Percentiles rank a stretch among this genome's conserved stretches.
Evolutionary conservation across 2,329 filamentous ascomycete species (phyloP).

Genomic region (Teratosphaeria epicoccoides): DNA sequence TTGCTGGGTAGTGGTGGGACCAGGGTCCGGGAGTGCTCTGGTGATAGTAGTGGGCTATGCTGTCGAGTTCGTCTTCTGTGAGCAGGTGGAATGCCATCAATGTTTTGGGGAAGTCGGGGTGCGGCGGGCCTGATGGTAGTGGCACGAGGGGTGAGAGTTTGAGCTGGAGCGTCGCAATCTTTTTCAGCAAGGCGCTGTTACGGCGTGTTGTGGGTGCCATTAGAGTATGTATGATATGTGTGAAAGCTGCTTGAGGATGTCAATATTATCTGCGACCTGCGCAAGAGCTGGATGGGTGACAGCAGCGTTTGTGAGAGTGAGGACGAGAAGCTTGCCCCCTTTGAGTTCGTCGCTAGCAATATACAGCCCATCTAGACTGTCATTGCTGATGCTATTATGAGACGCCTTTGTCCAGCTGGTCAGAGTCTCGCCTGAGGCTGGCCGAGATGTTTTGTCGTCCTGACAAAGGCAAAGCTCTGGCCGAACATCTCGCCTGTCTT

Average conservation of each 20-base stretch:
- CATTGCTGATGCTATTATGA: constrained; percentile 2
- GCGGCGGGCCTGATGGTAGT: constrained; percentile 47
- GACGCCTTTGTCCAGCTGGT: not conserved
- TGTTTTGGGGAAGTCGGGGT: constrained; percentile 54
- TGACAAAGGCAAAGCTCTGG: not conserved
- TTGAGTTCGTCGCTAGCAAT: not conserved
- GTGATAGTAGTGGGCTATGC: constrained; percentile 62
- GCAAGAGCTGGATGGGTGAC: not conserved
- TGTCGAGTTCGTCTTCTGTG: constrained; percentile 59
- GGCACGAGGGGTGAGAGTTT: constrained; percentile 54
- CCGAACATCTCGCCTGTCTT: constrained; percentile 1
- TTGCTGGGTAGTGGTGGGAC: constrained; percentile 54
- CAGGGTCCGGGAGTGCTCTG: constrained; percentile 50
- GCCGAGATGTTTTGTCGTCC: not conserved
- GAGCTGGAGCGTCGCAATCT: constrained; percentile 56
- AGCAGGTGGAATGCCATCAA: constrained; percentile 65
- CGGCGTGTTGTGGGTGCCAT: constrained; percentile 24
- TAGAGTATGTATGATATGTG: not conserved
- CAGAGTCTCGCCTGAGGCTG: not conserved
- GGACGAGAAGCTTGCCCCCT: not conserved
- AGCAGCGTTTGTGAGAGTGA: not conserved
- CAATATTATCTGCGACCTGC: not conserved
- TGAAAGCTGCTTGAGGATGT: not conserved
- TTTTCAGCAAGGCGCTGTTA: constrained; percentile 40
- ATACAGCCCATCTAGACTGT: not conserved